These are phyloP conservation scores for Trypanosoma vivax DNA, from an alignment of 208 protist species.

Conservation along the genomic window DNA sequence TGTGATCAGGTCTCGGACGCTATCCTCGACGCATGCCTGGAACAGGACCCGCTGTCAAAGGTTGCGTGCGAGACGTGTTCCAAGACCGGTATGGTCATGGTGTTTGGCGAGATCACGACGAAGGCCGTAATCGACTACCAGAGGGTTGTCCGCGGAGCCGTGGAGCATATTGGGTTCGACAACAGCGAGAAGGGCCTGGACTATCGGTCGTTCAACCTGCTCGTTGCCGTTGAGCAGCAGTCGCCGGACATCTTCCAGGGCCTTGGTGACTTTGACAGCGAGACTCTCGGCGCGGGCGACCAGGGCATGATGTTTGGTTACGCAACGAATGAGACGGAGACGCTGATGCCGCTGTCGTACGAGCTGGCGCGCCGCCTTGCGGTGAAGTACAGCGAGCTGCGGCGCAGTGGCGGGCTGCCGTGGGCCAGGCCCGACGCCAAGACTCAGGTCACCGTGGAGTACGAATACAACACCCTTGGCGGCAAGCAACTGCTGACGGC, in stretches of 20 bases:
- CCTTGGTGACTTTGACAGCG: not conserved
- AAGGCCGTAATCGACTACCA: not conserved
- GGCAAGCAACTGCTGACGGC: not conserved
- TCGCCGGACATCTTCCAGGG: not conserved
- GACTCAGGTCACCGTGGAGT: not conserved
- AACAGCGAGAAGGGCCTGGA: not conserved
- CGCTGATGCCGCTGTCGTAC: slow-evolving; percentile 97
- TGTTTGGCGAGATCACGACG: not conserved
- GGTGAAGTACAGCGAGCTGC: not conserved
- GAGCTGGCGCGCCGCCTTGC: not conserved
- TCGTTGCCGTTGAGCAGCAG: not conserved
- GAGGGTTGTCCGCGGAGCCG: not conserved
- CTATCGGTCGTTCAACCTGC: not conserved
- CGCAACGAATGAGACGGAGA: slow-evolving; percentile 97
- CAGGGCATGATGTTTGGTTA: slow-evolving; percentile 99
- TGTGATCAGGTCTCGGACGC: not conserved
- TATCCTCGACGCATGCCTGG: not conserved
- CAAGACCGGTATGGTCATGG: not conserved
- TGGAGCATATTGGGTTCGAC: not conserved
- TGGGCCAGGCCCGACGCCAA: not conserved
- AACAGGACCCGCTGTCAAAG: not conserved
- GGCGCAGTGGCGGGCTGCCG: not conserved
- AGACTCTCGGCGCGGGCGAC: slow-evolving; percentile 61
- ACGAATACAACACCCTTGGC: not conserved
- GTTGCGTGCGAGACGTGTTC: not conserved